Percentiles rank a stretch among this genome's conserved stretches.
phyloP scores from a whole-genome alignment of 164 flowering plant species.

The Platanus orientalis region DNA sequence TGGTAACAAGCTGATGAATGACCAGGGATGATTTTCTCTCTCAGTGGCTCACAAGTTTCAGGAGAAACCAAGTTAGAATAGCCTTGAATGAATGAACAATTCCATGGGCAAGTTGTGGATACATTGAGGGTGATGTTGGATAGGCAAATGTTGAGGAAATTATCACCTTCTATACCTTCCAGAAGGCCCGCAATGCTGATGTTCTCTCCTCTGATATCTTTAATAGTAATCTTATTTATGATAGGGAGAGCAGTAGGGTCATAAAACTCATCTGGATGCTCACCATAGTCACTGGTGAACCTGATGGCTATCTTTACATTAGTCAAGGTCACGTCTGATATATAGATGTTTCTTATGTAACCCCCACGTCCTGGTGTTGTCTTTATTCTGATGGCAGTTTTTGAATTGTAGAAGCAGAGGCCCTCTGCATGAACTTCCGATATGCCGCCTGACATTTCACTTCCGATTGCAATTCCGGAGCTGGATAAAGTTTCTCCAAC shows the following conservation, averaged over 20 bases:
- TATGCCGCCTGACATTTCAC: slow-evolving; percentile 91
- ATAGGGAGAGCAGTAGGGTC: slow-evolving; percentile 62
- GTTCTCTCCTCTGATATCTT: slow-evolving; percentile 50
- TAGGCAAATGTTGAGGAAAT: slow-evolving; percentile 48
- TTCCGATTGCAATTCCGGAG: slow-evolving; percentile 71
- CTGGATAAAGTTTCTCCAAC: slow-evolving; percentile 37
- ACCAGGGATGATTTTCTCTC: slow-evolving; percentile 31
- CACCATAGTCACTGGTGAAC: slow-evolving; percentile 44
- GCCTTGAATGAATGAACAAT: slow-evolving; percentile 53
- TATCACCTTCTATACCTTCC: slow-evolving; percentile 57
- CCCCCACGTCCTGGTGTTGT: slow-evolving; percentile 80
- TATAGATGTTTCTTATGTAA: slow-evolving; percentile 43
- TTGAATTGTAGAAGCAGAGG: slow-evolving; percentile 44
- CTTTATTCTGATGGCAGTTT: slow-evolving; percentile 46
- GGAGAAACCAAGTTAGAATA: slow-evolving; percentile 59
- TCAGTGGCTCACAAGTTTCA: slow-evolving; percentile 43
- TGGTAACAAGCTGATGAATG: slow-evolving; percentile 40
- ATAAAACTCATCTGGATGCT: slow-evolving; percentile 67
- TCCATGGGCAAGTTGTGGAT: slow-evolving; percentile 48
- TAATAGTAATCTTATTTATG: slow-evolving; percentile 51
- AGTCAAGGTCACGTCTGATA: slow-evolving; percentile 40
- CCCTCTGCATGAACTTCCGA: slow-evolving; percentile 57
- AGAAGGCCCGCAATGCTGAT: slow-evolving; percentile 53
- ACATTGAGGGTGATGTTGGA: slow-evolving; percentile 42
- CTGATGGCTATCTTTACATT: slow-evolving; percentile 43